Conservation (phyloP, 2,329 filamentous ascomycete genomes). For the Colletotrichum lindemuthianum region DNA sequence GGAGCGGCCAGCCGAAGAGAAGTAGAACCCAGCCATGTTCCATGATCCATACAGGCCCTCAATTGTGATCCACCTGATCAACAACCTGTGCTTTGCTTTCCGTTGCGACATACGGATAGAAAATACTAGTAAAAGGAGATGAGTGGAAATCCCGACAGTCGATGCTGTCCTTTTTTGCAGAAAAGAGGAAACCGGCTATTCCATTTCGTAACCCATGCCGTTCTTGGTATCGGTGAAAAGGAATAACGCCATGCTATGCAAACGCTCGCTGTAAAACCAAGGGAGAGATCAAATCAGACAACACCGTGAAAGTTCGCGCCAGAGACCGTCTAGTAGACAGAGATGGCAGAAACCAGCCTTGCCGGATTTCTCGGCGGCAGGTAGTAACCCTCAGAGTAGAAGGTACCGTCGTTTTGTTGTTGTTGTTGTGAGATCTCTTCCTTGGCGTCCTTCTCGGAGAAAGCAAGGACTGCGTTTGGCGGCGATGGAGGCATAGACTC, state of each 20-base stretch:
- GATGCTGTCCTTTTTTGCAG: conserved; percentile 29
- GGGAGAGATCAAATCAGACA: conserved; percentile 31
- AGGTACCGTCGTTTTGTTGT: conserved; percentile 50
- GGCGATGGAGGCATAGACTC: conserved; percentile 79
- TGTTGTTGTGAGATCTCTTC: conserved; percentile 50
- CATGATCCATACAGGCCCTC: conserved; percentile 33
- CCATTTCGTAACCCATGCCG: conserved; percentile 32
- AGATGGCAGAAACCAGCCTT: conserved; percentile 64
- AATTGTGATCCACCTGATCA: conserved; percentile 15
- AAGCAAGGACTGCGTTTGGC: conserved; percentile 65
- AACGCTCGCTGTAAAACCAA: conserved; percentile 35
- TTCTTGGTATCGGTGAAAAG: conserved; percentile 39
- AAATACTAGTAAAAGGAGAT: conserved; percentile 18
- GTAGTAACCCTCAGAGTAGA: conserved; percentile 65
- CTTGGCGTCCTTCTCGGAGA: conserved; percentile 66
- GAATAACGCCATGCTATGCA: conserved; percentile 44
- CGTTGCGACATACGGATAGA: conserved; percentile 21
- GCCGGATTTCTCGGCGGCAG: conserved; percentile 61
- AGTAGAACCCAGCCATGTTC: conserved; percentile 13
- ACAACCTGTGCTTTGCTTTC: conserved; percentile 21
- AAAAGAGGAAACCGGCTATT: conserved; percentile 8
- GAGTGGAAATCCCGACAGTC: conserved; percentile 21
- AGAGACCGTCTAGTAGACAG: conserved; percentile 59
- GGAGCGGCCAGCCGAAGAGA: conserved; percentile 35
- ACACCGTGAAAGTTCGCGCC: conserved; percentile 24